Evolutionary conservation across 441 rosid species (phyloP).

Genomic region (Raphanus hybrid): DNA sequence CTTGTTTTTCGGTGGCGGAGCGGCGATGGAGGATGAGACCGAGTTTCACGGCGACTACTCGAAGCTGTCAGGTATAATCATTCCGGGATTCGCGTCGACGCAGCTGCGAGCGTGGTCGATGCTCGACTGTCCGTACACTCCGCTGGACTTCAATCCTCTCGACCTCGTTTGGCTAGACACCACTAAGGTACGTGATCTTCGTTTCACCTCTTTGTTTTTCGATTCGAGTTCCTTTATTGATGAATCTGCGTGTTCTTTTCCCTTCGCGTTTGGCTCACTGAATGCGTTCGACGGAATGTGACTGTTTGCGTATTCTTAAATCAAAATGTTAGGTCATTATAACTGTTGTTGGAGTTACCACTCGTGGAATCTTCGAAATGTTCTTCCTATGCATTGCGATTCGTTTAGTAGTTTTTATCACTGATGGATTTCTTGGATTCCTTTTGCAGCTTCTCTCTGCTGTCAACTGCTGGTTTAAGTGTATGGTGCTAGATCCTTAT

Average conservation of each 20-base stretch:
- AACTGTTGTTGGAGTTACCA: not conserved
- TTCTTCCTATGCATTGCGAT: conserved; percentile 9
- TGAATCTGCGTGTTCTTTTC: too few relatives aligned
- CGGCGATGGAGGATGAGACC: conserved; percentile 38
- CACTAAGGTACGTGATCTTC: conserved; percentile 66
- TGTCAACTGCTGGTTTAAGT: conserved; percentile 98
- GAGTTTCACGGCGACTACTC: conserved; percentile 67
- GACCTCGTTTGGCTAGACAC: conserved; percentile 98
- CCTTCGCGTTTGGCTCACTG: not conserved
- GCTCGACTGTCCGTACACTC: conserved; percentile 95
- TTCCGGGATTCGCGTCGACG: conserved; percentile 97
- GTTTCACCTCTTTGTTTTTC: conserved; percentile 24
- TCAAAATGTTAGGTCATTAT: not conserved
- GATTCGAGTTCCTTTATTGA: conserved; percentile 6
- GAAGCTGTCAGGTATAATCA: conserved; percentile 95
- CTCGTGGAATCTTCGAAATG: not conserved
- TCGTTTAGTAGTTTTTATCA: not conserved
- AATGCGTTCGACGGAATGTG: not conserved
- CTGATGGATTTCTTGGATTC: conserved; percentile 22
- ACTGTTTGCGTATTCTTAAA: not conserved
- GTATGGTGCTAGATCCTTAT: conserved; percentile 89
- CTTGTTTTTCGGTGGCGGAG: conserved; percentile 22
- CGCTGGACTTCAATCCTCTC: conserved; percentile 98
- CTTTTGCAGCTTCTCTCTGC: conserved; percentile 87
- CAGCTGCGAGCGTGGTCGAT: conserved; percentile 99